Percentiles rank a stretch among this genome's conserved stretches.
Evolutionary conservation across 306 rosid species (phyloP).

Genomic region (Purshia tridentata): DNA sequence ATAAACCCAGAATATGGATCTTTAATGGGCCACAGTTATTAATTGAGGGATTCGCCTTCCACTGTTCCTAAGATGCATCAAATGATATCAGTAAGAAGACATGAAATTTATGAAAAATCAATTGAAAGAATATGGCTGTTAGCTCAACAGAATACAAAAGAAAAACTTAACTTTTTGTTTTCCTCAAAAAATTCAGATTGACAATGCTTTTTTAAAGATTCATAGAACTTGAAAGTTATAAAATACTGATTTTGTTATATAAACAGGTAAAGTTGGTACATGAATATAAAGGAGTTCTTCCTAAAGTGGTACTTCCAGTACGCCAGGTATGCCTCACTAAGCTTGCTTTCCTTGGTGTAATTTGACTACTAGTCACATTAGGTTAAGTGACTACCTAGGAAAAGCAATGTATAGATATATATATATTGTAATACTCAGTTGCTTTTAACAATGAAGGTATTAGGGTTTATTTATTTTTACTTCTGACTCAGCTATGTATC

Average conservation of each 20-base stretch:
- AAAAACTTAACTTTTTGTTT: not conserved
- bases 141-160: not conserved
- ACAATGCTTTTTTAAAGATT: not conserved
- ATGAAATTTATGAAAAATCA: not conserved
- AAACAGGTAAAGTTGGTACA: slow-evolving; percentile 66
- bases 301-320: slow-evolving; percentile 67
- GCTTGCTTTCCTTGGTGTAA: not conserved
- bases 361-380: not conserved
- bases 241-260: slow-evolving; percentile 23
- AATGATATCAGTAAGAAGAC: not conserved
- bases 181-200: not conserved
- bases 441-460: not conserved
- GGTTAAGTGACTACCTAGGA: not conserved
- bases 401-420: no score
- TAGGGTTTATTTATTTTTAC: slow-evolving; percentile 5
- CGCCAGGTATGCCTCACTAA: slow-evolving; percentile 54
- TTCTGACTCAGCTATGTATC: slow-evolving; percentile 16
- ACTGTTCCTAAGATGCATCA: not conserved
- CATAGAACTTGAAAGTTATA: not conserved
- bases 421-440: not conserved
- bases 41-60: not conserved
- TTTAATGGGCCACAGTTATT: no score
- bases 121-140: not conserved
- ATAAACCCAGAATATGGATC: no score
- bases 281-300: slow-evolving; percentile 76